Base-by-base conservation (phyloP, 129 eudicot genomes). In the Flaveria trinervia region DNA sequence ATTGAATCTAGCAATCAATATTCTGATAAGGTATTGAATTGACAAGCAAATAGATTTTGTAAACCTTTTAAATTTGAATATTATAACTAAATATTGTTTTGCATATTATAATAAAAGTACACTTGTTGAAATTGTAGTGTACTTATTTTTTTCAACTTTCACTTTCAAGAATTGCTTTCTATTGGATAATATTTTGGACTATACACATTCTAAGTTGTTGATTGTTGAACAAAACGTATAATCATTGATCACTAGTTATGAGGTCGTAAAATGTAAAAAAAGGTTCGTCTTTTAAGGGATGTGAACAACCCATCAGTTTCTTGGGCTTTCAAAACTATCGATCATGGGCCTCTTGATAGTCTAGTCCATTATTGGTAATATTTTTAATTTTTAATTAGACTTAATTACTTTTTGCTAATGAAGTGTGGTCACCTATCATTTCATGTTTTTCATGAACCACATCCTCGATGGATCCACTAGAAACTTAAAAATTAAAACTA, bases 291-390 rank as follows among this genome's bases (percentile, higher is more conserved):
- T 56, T 56, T 39, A 73, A 20, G 3, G 43, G 55, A 73, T 57
- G 77, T 41, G 68, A 69, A 73, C 52, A 20, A 71, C 75, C 16
- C 8, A 51, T 16, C 26, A 26, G 16, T 55, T 57, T 30, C 17
- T 41, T 12, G 54, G 69, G 69, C 69, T 43, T 39, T 26, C 44
- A 43, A 22, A 17, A 59, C 28, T 2, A 6, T 13, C 3, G 13
- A 11, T 12, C 28, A 25, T 73, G 78, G 78, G 69, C 44, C 26
- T 56, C 55, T 4, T 30, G 3, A 23, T 22, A 22, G 22, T 43
- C 41, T 11, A 25, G n/a, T 57, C 9, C 54, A 41, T 52, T 52
- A n/a, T 52, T 52, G 59, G 7, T 14, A 51, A 51, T 15, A 4
- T 14, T 16, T 16, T 51, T 0, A 45, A 11, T 0, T 36, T 36